These are phyloP conservation scores for Solanum bulbocastanum DNA, from an alignment of 257 asterid genomes.

Conservation along the genomic window DNA sequence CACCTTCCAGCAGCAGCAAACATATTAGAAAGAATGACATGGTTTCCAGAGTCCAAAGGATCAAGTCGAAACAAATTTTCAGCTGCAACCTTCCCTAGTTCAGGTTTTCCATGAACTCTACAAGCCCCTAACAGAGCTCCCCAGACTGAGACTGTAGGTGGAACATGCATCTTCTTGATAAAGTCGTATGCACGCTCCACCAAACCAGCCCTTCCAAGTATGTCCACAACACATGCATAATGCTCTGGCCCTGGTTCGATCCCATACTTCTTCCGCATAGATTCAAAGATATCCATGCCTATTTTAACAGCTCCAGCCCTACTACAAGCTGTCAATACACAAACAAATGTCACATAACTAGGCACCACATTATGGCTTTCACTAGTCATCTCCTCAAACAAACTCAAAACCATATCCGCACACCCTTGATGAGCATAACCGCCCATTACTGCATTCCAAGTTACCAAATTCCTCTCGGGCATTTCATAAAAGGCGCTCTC, in stretches of 20 bases:
- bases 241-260: constrained; percentile 74
- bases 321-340: constrained; percentile 76
- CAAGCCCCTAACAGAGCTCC: constrained; percentile 82
- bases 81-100: constrained; percentile 68
- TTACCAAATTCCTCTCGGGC: constrained; percentile 52
- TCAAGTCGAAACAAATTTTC: constrained; percentile 70
- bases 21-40: constrained; percentile 70
- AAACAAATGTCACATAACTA: constrained; percentile 68
- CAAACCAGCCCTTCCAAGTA: constrained; percentile 81
- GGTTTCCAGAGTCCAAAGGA: constrained; percentile 83
- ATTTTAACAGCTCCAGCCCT: constrained; percentile 65
- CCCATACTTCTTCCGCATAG: constrained; percentile 46
- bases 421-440: constrained; percentile 82
- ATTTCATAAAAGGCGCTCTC: constrained; percentile 38
- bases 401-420: constrained; percentile 49
- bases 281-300: constrained; percentile 59
- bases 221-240: constrained; percentile 82
- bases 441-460: constrained; percentile 83
- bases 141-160: constrained; percentile 73
- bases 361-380: constrained; percentile 25
- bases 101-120: constrained; percentile 55
- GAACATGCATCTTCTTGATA: constrained; percentile 45
- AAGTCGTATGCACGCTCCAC: constrained; percentile 65
- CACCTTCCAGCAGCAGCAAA: constrained; percentile 24
- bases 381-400: constrained; percentile 46